These are phyloP conservation scores for Daucus carota DNA, from an alignment of 129 eudicot genomes.

Conservation along the genomic window DH1_v3.0 NC_030383.2:36857001-36857500, in stretches of 20 bases:
- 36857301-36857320: conserved; percentile 39
- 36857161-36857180: conserved; percentile 24
- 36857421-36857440: conserved; percentile 35
- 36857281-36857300: conserved; percentile 18
- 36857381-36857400: conserved; percentile 58
- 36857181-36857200: conserved; percentile 13
- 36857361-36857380: conserved; percentile 64
- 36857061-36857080: conserved; percentile 26
- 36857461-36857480: neutral
- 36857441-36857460: neutral
- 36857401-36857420: conserved; percentile 66
- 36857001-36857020: too few species aligned
- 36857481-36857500: neutral
- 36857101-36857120: conserved; percentile 68
- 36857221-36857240: conserved; percentile 30
- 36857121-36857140: conserved; percentile 82
- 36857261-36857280: conserved; percentile 8
- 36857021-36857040: neutral
- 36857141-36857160: conserved; percentile 52
- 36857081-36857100: conserved; percentile 57
- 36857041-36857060: neutral
- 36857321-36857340: conserved; percentile 64
- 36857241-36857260: conserved; percentile 12
- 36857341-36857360: conserved; percentile 85
- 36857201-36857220: conserved; percentile 37